These are phyloP conservation scores for Penicillium hesseltinei DNA, from an alignment of 2,329 filamentous ascomycete species.

Conservation along the genomic window DNA sequence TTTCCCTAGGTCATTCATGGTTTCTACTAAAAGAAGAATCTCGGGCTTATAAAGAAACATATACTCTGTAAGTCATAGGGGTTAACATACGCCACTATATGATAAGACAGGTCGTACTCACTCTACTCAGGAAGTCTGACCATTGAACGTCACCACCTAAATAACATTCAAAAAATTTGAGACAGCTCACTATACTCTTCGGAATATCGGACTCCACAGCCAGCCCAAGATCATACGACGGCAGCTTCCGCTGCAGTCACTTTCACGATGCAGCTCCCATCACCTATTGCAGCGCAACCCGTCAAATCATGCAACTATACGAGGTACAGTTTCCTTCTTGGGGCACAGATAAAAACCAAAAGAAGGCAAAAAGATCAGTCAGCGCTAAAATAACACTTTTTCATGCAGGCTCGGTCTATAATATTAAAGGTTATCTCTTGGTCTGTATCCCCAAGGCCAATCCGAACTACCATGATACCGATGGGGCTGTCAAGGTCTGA, in stretches of 20 bases:
- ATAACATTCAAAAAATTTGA: too few relatives aligned
- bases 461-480: slow-evolving; percentile 21
- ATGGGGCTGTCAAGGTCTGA: slow-evolving; percentile 24
- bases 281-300: slow-evolving; percentile 16
- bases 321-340: slow-evolving; percentile 6
- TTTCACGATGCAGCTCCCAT: slow-evolving; percentile 19
- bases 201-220: neutral
- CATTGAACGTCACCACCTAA: too few relatives aligned
- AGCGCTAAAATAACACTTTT: neutral
- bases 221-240: slow-evolving; percentile 1
- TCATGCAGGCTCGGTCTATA: slow-evolving; percentile 30
- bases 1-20: too few relatives aligned
- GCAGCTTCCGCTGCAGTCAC: slow-evolving; percentile 26
- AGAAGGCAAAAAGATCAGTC: neutral
- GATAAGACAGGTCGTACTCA: too few relatives aligned
- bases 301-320: slow-evolving; percentile 19
- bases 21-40: too few relatives aligned
- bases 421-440: slow-evolving; percentile 31
- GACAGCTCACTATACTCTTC: too few relatives aligned
- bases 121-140: too few relatives aligned
- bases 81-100: too few relatives aligned
- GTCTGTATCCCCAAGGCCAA: slow-evolving; percentile 26
- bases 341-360: too few relatives aligned
- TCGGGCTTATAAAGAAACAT: too few relatives aligned
- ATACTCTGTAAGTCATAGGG: too few relatives aligned